Conservation (phyloP, 73 alveolate genomes). For the Strombidium stylifer region DNA sequence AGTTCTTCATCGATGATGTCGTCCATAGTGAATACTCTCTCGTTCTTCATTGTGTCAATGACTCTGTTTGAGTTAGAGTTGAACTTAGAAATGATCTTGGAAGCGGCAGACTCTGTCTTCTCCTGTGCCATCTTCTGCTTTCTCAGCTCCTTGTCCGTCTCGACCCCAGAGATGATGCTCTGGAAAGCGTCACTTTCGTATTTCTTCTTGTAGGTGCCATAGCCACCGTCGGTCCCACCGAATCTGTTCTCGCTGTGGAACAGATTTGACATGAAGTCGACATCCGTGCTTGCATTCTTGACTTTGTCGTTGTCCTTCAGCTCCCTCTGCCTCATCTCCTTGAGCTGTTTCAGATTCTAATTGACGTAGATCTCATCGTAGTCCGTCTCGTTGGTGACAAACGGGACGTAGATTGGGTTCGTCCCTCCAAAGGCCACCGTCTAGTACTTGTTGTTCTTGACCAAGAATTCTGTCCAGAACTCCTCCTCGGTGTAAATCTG, state of each 20-base stretch:
- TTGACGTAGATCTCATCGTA: constrained; percentile 29
- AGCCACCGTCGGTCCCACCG: constrained; percentile 3
- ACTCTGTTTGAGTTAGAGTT: constrained; percentile 26
- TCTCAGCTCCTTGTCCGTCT: background rate
- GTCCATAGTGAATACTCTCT: background rate
- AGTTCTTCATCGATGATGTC: constrained; percentile 24
- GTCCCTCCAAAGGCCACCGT: constrained; percentile 46
- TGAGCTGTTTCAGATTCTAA: background rate
- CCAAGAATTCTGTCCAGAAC: constrained; percentile 50
- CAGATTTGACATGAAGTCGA: constrained; percentile 6
- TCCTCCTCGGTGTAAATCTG: constrained; percentile 45
- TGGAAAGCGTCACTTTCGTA: constrained; percentile 6
- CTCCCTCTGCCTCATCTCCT: background rate
- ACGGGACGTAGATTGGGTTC: constrained; percentile 51
- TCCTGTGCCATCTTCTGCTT: background rate
- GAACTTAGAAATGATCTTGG: constrained; percentile 18
- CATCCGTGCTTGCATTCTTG: constrained; percentile 4
- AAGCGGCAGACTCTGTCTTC: constrained; percentile 4
- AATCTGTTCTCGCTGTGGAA: too few species aligned
- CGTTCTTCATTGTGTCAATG: constrained; percentile 1
- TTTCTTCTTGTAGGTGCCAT: constrained; percentile 29
- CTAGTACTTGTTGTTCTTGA: constrained; percentile 21
- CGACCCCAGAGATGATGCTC: too few species aligned
- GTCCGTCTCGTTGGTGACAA: constrained; percentile 2
- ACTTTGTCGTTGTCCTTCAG: background rate